phyloP scores from a whole-genome alignment of 2,329 filamentous ascomycete species.

The Calonectria leucothoes region DNA sequence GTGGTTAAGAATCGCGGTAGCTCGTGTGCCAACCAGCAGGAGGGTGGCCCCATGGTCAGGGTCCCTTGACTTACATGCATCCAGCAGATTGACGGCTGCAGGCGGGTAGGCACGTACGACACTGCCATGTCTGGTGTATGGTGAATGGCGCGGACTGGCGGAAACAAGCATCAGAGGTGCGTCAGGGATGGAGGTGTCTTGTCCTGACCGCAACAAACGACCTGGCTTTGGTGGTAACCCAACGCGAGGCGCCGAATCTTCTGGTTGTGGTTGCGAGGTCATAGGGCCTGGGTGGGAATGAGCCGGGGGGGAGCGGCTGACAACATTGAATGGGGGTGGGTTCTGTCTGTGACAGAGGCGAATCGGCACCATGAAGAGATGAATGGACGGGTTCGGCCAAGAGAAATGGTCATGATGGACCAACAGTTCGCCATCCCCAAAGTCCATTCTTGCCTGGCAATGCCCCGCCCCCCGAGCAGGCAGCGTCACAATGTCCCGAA shows the following conservation, averaged over 20 bases:
- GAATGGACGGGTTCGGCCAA: not conserved
- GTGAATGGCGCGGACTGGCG: not conserved
- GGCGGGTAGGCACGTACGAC: constrained; percentile 10
- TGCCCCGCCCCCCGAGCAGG: not conserved
- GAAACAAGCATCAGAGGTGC: constrained; percentile 8
- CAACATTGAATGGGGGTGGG: not conserved
- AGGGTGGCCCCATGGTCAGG: constrained; percentile 7
- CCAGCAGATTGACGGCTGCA: constrained; percentile 22
- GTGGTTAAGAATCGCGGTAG: not conserved
- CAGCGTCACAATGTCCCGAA: not conserved
- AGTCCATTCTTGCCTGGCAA: not conserved
- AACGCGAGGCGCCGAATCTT: not conserved
- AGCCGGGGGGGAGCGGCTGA: not conserved
- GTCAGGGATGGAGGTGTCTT: not conserved
- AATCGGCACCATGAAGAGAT: not conserved
- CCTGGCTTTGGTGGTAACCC: not conserved
- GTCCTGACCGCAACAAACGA: constrained; percentile 18
- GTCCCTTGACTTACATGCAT: constrained; percentile 24
- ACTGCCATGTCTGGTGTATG: not conserved
- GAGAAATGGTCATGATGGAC: not conserved
- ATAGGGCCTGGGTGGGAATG: not conserved
- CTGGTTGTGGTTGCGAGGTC: constrained; percentile 4
- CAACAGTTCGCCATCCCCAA: not conserved
- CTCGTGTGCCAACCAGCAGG: constrained; percentile 13
- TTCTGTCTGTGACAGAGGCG: not conserved